These are phyloP conservation scores for Aureobasidium uvarum DNA, from an alignment of 2,329 filamentous ascomycete genomes.

Conservation along the genomic window DNA sequence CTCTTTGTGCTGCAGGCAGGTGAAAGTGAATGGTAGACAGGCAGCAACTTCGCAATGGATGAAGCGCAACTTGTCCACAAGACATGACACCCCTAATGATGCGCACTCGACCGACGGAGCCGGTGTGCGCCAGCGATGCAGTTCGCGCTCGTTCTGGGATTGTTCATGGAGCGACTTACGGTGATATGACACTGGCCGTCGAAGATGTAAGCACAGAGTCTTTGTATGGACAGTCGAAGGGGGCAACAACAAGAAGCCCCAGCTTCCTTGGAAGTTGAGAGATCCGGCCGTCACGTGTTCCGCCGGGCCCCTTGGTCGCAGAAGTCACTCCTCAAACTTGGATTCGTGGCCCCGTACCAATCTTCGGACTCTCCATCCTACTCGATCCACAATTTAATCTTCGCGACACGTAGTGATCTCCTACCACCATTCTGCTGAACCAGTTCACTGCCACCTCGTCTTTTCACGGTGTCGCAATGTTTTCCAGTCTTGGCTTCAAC, in stretches of 20 bases:
- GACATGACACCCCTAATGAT: conserved; percentile 25
- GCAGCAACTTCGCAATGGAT: conserved; percentile 20
- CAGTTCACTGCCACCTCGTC: not conserved
- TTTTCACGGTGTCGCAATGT: not conserved
- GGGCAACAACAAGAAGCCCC: conserved; percentile 25
- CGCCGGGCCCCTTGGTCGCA: not conserved
- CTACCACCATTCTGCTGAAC: not conserved
- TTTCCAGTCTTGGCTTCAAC: not conserved
- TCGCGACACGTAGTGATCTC: not conserved
- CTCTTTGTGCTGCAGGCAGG: not conserved
- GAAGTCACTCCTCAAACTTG: conserved; percentile 1
- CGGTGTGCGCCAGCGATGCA: not conserved
- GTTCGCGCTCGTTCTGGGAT: conserved; percentile 7
- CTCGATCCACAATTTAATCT: conserved; percentile 18
- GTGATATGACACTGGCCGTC: conserved; percentile 24
- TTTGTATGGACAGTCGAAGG: conserved; percentile 24
- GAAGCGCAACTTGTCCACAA: conserved; percentile 27
- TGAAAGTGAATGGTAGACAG: conserved; percentile 9
- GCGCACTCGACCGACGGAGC: conserved; percentile 15
- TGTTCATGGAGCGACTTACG: conserved; percentile 17
- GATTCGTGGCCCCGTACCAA: conserved; percentile 23
- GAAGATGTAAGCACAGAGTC: conserved; percentile 13
- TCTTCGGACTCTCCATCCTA: not conserved
- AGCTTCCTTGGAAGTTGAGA: not conserved
- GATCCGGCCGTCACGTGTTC: too few relatives aligned